Base-by-base conservation (phyloP, 768 basidiomycete species). In the Daedaleopsis nitida region DNA sequence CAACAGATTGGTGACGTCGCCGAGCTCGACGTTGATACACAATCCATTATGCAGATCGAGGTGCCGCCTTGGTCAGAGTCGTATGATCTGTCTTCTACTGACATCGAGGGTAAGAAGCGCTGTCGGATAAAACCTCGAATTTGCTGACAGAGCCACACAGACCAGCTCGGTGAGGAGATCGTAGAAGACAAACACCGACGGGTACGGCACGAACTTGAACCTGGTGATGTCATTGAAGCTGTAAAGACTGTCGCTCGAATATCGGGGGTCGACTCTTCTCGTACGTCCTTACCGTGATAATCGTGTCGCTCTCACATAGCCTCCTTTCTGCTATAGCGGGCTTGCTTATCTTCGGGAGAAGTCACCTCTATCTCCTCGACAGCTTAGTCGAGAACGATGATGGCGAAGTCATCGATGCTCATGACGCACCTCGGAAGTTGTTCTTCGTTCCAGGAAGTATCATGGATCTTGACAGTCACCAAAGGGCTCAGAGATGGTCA, bases 241-340 rank as follows among this genome's bases (percentile, higher is more conserved):
- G 86, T 92, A 8, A 83, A 83, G 55, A 98, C 95, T 12, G 92
- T 96, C 50, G 91, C 92, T 7, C 84, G 94, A 13, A 86, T 97
- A 52, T 86, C 86, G 14, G 96, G 95, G 1, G 92, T 98, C 5
- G 96, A 97, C 73, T 92, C 93, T 16, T 93, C 88, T 61, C 94
- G 94, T 95, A 64, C 70, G 89, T 78, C 1, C n/a, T 5, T 17
- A 13, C 34, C 0, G 4, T 21, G 8, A 12, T 1, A 4, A 14
- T 2, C 27, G n/a, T 55, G 47, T 60, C 51, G 21, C 0, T 60
- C 32, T 38, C 37, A 39, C 42, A 19, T 19, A 50, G 47, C 42
- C 17, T 32, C 43, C 2, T 24, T 8, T 6, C 42, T 4, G 23
- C 13, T 43, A 45, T 39, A 90, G 94, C 94, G 58, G 95, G 96